These are phyloP conservation scores for Sabuloglossum arenarium DNA, from an alignment of 495 filamentous ascomycete genomes.

Conservation along the genomic window DNA sequence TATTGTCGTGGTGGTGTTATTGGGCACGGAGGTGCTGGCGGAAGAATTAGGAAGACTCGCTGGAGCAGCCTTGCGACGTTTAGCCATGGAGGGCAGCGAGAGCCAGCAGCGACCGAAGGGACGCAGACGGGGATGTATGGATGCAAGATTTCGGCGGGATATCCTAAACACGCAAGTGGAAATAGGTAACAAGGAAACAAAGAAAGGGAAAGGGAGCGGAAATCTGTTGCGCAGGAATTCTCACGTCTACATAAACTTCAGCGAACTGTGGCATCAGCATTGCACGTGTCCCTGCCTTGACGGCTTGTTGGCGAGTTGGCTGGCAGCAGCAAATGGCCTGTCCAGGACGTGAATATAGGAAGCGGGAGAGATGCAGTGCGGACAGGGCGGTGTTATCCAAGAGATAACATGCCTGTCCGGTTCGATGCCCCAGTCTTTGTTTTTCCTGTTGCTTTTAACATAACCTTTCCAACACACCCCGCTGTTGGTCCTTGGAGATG, in stretches of 20 bases:
- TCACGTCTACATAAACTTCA: background rate
- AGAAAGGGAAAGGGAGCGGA: background rate
- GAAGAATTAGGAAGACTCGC: background rate
- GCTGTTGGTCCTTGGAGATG: too few relatives aligned
- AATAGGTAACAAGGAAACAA: background rate
- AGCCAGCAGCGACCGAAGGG: background rate
- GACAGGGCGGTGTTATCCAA: too few relatives aligned
- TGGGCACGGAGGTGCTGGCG: background rate
- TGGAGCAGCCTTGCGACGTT: background rate
- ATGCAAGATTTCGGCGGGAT: too few relatives aligned
- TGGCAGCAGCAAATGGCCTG: background rate
- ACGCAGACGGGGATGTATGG: too few relatives aligned
- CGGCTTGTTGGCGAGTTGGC: conserved; percentile 8
- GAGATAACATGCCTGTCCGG: too few relatives aligned
- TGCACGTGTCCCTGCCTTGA: background rate
- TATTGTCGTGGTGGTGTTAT: too few relatives aligned
- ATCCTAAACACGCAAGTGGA: too few relatives aligned
- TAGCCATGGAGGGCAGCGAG: background rate
- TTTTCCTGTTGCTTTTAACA: background rate
- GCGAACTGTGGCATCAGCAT: background rate
- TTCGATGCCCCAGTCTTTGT: background rate
- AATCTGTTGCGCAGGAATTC: background rate
- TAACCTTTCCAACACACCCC: too few relatives aligned
- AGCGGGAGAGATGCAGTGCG: too few relatives aligned
- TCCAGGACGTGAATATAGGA: too few relatives aligned